Evolutionary conservation across 2,329 filamentous ascomycete species (phyloP).

Genomic region (Bipolaris cookei): DNA sequence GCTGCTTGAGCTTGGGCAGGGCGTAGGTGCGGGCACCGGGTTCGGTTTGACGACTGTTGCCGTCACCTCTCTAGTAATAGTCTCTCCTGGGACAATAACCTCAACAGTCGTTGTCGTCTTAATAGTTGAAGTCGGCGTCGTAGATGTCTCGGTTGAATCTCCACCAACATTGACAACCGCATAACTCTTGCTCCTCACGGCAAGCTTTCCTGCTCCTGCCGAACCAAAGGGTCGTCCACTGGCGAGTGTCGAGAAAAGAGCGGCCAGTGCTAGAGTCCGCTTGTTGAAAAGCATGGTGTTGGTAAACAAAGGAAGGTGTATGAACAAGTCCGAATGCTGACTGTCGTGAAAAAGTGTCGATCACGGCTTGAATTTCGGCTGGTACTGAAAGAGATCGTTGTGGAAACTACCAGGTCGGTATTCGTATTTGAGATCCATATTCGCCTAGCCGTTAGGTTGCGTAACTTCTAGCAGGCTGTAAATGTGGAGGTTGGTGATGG

Average conservation of each 20-base stretch:
- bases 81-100: slow-evolving; percentile 31
- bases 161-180: slow-evolving; percentile 51
- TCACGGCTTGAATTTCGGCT: slow-evolving; percentile 17
- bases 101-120: slow-evolving; percentile 37
- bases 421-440: slow-evolving; percentile 28
- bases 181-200: slow-evolving; percentile 43
- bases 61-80: slow-evolving; percentile 35
- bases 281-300: slow-evolving; percentile 38
- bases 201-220: slow-evolving; percentile 20
- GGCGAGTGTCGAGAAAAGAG: slow-evolving; percentile 31
- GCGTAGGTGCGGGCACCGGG: slow-evolving; percentile 19
- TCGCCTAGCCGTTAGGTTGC: slow-evolving; percentile 18
- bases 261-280: slow-evolving; percentile 26
- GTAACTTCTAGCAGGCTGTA: slow-evolving; percentile 35
- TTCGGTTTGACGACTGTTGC: slow-evolving; percentile 22
- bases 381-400: slow-evolving; percentile 14
- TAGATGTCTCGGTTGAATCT: slow-evolving; percentile 33
- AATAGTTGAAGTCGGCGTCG: slow-evolving; percentile 31
- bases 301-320: slow-evolving; percentile 17
- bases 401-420: slow-evolving; percentile 18
- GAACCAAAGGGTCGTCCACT: slow-evolving; percentile 38
- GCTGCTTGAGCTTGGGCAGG: slow-evolving; percentile 24
- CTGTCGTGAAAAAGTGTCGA: slow-evolving; percentile 17
- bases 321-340: slow-evolving; percentile 10
- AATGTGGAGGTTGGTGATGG: slow-evolving; percentile 41